phyloP scores from a whole-genome alignment of 345 rosid genomes.

The Euclidium syriacum region DNA sequence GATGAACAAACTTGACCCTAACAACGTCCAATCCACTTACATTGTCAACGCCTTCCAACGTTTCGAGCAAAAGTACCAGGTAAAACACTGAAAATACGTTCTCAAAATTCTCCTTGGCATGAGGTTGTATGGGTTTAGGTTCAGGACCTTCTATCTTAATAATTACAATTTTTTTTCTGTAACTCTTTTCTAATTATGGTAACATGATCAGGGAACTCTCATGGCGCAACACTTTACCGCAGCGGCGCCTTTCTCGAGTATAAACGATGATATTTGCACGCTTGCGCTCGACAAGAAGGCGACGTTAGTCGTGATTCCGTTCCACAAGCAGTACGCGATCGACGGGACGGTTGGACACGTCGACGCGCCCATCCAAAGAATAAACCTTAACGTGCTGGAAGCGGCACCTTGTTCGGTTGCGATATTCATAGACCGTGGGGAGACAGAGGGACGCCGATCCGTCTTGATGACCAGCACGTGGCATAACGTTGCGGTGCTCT shows the following conservation, averaged over 20 bases:
- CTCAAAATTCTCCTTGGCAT: too few relatives aligned
- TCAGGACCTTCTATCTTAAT: too few relatives aligned
- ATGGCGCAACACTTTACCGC: conserved; percentile 43
- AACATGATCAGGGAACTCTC: too few relatives aligned
- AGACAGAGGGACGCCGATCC: conserved; percentile 13
- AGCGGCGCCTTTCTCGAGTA: conserved; percentile 40
- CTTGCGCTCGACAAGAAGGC: conserved; percentile 49
- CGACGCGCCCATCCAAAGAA: conserved; percentile 15
- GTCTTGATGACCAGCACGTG: background rate
- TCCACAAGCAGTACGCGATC: conserved; percentile 38
- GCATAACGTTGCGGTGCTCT: conserved; percentile 39
- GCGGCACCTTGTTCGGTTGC: conserved; percentile 50
- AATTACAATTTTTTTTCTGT: too few relatives aligned
- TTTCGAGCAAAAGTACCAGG: conserved; percentile 34
- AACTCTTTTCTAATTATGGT: too few relatives aligned
- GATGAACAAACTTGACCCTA: conserved; percentile 31
- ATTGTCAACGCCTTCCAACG: conserved; percentile 39
- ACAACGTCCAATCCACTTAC: conserved; percentile 23
- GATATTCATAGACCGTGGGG: conserved; percentile 38
- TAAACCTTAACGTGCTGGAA: conserved; percentile 43
- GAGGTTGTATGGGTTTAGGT: too few relatives aligned
- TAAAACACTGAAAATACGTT: background rate
- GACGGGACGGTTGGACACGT: conserved; percentile 35
- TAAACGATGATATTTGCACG: conserved; percentile 51
- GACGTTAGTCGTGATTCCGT: conserved; percentile 41